A percentile compares a stretch with the other conserved stretches of the same genome.
Evolutionary conservation across 768 basidiomycete genomes (phyloP).

Genomic region (Pulveroboletus sp.): DNA sequence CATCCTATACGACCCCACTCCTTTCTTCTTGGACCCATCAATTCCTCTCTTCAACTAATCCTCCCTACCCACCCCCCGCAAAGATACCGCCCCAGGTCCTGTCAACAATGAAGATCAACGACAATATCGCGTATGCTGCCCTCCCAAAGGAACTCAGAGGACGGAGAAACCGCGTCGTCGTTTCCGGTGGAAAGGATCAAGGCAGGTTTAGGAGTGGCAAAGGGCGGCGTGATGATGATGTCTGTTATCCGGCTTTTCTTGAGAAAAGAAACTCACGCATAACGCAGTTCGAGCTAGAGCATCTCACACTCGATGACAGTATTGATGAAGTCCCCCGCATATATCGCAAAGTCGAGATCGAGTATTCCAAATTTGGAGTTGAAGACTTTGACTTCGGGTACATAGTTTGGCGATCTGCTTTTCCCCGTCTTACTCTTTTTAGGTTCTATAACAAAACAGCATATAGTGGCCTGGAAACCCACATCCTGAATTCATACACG

Average conservation of each 20-base stretch:
- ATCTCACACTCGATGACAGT: slow-evolving; percentile 47
- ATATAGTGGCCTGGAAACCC: slow-evolving; percentile 91
- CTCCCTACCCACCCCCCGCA: slow-evolving; percentile 59
- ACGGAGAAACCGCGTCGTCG: slow-evolving; percentile 67
- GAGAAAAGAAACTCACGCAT: slow-evolving; percentile 1
- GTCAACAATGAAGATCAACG: slow-evolving; percentile 76
- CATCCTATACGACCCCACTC: slow-evolving; percentile 69
- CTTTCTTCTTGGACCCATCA: slow-evolving; percentile 62
- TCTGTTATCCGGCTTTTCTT: slow-evolving; percentile 6
- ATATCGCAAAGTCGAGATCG: slow-evolving; percentile 93
- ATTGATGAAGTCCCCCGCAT: slow-evolving; percentile 66
- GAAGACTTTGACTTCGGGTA: slow-evolving; percentile 99
- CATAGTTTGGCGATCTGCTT: slow-evolving; percentile 14
- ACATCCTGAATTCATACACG: slow-evolving; percentile 96
- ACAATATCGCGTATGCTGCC: slow-evolving; percentile 85
- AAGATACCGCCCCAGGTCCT: slow-evolving; percentile 80
- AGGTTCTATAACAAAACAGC: slow-evolving; percentile 93
- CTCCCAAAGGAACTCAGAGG: slow-evolving; percentile 84
- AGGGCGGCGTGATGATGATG: slow-evolving; percentile 44
- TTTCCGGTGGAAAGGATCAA: slow-evolving; percentile 49
- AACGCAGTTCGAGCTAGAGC: slow-evolving; percentile 49
- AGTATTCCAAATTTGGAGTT: slow-evolving; percentile 97
- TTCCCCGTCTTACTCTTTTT: not conserved
- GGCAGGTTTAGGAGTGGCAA: slow-evolving; percentile 87
- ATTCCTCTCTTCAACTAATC: slow-evolving; percentile 47